phyloP scores from a whole-genome alignment of 129 eudicot species.

The Silybum marianum region DNA sequence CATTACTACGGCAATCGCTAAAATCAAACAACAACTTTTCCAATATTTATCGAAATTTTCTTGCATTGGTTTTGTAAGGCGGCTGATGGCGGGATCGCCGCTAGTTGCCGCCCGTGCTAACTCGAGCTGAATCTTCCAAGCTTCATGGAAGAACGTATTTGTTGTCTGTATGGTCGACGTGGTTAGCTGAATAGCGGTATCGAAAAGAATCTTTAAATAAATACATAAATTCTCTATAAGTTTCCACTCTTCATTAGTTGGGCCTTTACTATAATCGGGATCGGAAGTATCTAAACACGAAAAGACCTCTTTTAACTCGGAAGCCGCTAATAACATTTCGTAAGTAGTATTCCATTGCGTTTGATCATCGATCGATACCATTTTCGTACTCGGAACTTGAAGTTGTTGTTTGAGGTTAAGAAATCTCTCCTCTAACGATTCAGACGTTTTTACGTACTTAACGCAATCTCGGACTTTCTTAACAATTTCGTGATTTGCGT shows the following conservation, averaged over 20 bases:
- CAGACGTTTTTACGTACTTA: constrained; percentile 79
- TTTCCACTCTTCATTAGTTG: constrained; percentile 68
- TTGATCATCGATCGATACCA: constrained; percentile 62
- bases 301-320: constrained; percentile 80
- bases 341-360: constrained; percentile 86
- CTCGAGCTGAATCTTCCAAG: constrained; percentile 30
- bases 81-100: constrained; percentile 37
- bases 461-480: constrained; percentile 71
- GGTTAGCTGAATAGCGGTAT: constrained; percentile 62
- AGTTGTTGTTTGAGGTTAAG: constrained; percentile 69
- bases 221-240: constrained; percentile 50
- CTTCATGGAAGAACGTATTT: constrained; percentile 30
- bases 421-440: constrained; percentile 66
- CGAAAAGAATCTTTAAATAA: constrained; percentile 60
- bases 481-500: constrained; percentile 43
- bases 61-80: constrained; percentile 60
- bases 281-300: constrained; percentile 75
- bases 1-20: constrained; percentile 84
- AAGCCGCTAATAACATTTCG: constrained; percentile 76
- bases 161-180: constrained; percentile 16
- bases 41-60: constrained; percentile 68
- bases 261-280: constrained; percentile 67
- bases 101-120: constrained; percentile 11
- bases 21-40: constrained; percentile 56
- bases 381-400: constrained; percentile 72